These are phyloP conservation scores for Hypoxylon perforatum DNA, from an alignment of 495 filamentous ascomycete genomes.

Conservation along the genomic window DNA sequence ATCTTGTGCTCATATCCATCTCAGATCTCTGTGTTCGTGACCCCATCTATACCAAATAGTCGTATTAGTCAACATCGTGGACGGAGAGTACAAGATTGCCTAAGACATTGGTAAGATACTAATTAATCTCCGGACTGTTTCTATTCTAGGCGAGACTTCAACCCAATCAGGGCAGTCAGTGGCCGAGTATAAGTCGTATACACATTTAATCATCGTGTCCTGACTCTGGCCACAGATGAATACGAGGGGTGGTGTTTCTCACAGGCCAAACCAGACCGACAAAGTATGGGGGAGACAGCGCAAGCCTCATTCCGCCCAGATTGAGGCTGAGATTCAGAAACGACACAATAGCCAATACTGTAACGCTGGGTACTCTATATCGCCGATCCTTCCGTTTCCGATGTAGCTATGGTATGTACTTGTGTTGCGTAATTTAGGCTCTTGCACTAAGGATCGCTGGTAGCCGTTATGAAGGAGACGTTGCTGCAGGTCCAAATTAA, in stretches of 20 bases:
- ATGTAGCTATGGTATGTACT: slow-evolving; percentile 1
- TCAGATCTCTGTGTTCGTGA: not conserved
- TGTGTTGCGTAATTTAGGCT: slow-evolving; percentile 39
- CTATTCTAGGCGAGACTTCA: slow-evolving; percentile 2
- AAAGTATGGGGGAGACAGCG: slow-evolving; percentile 19
- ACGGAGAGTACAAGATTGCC: slow-evolving; percentile 9
- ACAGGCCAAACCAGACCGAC: slow-evolving; percentile 10
- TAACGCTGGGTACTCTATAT: slow-evolving; percentile 37
- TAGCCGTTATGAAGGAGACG: slow-evolving; percentile 14
- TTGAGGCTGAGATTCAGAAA: slow-evolving; percentile 41
- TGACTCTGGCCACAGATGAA: slow-evolving; percentile 22
- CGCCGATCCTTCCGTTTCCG: slow-evolving; percentile 35
- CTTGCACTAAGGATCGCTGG: slow-evolving; percentile 6
- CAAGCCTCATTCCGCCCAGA: slow-evolving; percentile 38
- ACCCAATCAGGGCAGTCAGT: slow-evolving; percentile 4
- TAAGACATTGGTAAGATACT: slow-evolving; percentile 24
- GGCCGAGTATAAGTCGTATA: slow-evolving; percentile 7
- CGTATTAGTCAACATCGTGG: slow-evolving; percentile 2
- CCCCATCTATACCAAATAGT: not conserved
- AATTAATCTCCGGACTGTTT: not conserved
- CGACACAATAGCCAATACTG: slow-evolving; percentile 39
- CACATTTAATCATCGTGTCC: slow-evolving; percentile 28
- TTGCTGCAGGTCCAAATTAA: slow-evolving; percentile 5
- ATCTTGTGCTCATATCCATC: slow-evolving; percentile 2
- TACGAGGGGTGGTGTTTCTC: slow-evolving; percentile 38